Base-by-base conservation (phyloP, 2,329 filamentous ascomycete genomes). In the Stemphylium beticola region DNA sequence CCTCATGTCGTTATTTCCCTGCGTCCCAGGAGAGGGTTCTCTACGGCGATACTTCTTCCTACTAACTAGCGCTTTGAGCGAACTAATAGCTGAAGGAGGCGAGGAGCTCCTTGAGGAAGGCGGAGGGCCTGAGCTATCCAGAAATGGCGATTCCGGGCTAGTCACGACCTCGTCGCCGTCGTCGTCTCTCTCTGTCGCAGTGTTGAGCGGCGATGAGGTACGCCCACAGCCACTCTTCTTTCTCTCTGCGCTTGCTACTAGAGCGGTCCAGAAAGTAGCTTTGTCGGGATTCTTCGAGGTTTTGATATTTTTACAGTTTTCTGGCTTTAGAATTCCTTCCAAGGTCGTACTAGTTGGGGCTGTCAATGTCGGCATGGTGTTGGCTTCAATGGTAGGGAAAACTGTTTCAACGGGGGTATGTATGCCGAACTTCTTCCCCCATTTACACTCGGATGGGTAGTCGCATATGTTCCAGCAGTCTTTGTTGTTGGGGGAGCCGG, bases 391-490 rank as follows among this genome's bases (percentile, higher is more conserved):
- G 7, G 26, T 29, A 38, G 53, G 45, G 20, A 61, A 60, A 1
- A 14, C 20, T 2, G 29, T 12, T 11, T 56, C 41, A 1, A 64
- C 29, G 4, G 72, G 67, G 2, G 64, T 69, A 4, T 72, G 64
- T 0, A 73, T 47, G 6, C 72, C 72, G 17, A 69, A 68, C 12
- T 58, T 58, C 15, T 57, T 67, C 0, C 69, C 71, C 73, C 73
- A 74, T 20, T 78, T 74, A 57, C 79, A 82, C 46, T 81, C 75
- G 24, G 71, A 76, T 0, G 79, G 79, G 52, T 79, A 81, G 45
- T 80, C 76, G 61, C 79, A 81, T 4, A 44, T 59, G 9, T 68
- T 67, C 77, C 78, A 80, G 64, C 79, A 82, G 53, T 80, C 70
- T 33, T 70, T 71, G 32, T 38, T 33, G 15, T 22, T 22, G n/a